Evolutionary conservation across 345 rosid species (phyloP).

Genomic region (Toxicodendron radicans): DNA sequence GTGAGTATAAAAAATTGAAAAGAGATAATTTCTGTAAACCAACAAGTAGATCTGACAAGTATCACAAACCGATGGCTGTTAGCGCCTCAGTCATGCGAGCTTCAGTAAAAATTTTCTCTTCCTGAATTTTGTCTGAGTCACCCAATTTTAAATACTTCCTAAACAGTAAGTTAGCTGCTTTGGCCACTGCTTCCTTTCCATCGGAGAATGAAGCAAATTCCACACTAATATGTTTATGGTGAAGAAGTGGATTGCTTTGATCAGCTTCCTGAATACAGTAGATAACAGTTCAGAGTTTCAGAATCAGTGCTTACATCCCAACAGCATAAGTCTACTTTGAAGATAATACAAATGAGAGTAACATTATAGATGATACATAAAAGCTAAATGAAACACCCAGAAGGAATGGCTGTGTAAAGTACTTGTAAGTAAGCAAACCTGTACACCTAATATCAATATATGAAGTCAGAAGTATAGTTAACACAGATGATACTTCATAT

Average conservation of each 20-base stretch:
- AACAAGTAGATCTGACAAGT: slow-evolving; percentile 13
- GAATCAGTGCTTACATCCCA: slow-evolving; percentile 14
- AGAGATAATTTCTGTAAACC: not conserved
- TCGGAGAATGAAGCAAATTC: slow-evolving; percentile 75
- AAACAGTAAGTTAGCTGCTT: slow-evolving; percentile 81
- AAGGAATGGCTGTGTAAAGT: not conserved
- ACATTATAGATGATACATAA: not conserved
- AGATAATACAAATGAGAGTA: not conserved
- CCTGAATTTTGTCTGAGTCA: slow-evolving; percentile 34
- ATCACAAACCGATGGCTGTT: slow-evolving; percentile 62
- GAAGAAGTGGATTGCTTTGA: slow-evolving; percentile 30
- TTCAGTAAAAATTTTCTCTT: slow-evolving; percentile 63
- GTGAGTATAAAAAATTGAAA: slow-evolving; percentile 12
- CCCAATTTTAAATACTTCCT: slow-evolving; percentile 42
- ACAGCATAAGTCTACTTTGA: not conserved
- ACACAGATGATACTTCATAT: not conserved
- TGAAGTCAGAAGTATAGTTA: not conserved
- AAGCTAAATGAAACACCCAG: not conserved
- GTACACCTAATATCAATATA: not conserved
- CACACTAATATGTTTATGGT: slow-evolving; percentile 38
- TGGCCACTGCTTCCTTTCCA: slow-evolving; percentile 81
- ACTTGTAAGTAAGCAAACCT: not conserved
- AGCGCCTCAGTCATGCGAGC: slow-evolving; percentile 66
- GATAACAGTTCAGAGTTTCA: slow-evolving; percentile 3
- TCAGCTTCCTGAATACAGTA: slow-evolving; percentile 44